Evolutionary conservation across 176 grass and related monocot genomes (phyloP).

Genomic region (Phoenix dactylifera): DNA sequence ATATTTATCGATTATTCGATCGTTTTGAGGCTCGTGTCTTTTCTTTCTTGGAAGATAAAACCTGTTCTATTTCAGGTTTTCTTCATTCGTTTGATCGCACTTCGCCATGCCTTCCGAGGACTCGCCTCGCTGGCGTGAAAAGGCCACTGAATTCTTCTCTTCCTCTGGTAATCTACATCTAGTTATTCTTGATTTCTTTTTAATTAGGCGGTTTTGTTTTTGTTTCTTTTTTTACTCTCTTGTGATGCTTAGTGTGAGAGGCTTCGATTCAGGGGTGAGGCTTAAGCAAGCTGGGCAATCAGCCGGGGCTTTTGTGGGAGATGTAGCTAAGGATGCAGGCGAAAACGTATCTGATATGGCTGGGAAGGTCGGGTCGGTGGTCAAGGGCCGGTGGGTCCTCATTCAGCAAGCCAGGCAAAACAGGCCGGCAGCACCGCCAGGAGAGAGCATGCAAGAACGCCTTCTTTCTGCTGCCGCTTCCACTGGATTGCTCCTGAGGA

Average conservation of each 20-base stretch:
- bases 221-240: neutral
- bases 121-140: slow-evolving; percentile 62
- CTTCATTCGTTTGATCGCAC: no score
- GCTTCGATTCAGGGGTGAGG: slow-evolving; percentile 45
- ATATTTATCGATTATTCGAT: no score
- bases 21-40: no score
- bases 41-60: no score
- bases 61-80: no score
- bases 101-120: slow-evolving; percentile 51
- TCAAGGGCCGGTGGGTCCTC: slow-evolving; percentile 70
- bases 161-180: slow-evolving; percentile 50
- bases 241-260: slow-evolving; percentile 11
- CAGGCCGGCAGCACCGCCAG: slow-evolving; percentile 22
- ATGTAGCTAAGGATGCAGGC: slow-evolving; percentile 20
- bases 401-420: slow-evolving; percentile 75
- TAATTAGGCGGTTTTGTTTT: neutral
- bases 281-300: slow-evolving; percentile 85
- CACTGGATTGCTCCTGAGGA: slow-evolving; percentile 74
- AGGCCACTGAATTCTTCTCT: slow-evolving; percentile 79
- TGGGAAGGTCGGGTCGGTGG: slow-evolving; percentile 67
- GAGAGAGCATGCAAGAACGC: slow-evolving; percentile 74
- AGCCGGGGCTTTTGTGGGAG: slow-evolving; percentile 20
- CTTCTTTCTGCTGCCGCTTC: slow-evolving; percentile 69
- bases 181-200: neutral
- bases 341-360: slow-evolving; percentile 76